phyloP scores from a whole-genome alignment of 2,329 filamentous ascomycete species.

The Aspergillus phoenicis region DNA sequence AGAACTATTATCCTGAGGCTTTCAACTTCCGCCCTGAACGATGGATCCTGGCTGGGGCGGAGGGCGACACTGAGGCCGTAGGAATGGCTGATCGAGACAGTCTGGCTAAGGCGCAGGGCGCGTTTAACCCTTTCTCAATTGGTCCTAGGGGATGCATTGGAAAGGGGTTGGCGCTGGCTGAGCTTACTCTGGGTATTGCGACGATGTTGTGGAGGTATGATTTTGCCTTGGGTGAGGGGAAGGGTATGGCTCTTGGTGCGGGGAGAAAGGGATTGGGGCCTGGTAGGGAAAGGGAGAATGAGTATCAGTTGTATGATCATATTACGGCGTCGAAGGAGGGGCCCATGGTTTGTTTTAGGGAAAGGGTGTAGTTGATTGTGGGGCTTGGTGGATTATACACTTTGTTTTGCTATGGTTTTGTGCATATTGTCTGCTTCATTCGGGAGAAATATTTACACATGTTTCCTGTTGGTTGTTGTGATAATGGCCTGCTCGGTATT shows the following conservation, averaged over 20 bases:
- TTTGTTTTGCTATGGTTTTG: not conserved
- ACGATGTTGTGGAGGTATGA: conserved; percentile 13
- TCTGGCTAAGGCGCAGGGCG: conserved; percentile 5
- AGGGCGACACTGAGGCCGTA: not conserved
- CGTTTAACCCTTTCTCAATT: conserved; percentile 29
- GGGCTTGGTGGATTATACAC: no score
- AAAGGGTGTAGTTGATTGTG: not conserved
- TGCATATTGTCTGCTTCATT: no score
- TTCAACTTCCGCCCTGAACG: conserved; percentile 37
- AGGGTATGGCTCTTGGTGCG: not conserved
- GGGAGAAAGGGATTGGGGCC: not conserved
- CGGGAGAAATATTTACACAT: no score
- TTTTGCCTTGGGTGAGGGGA: not conserved
- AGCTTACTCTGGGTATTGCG: conserved; percentile 28
- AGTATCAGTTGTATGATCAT: conserved; percentile 14
- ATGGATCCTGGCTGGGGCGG: conserved; percentile 29
- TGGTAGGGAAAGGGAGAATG: not conserved
- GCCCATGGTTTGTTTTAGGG: not conserved
- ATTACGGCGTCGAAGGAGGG: conserved; percentile 11
- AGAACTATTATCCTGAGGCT: conserved; percentile 35
- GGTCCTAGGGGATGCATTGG: conserved; percentile 31
- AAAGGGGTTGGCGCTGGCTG: conserved; percentile 27
- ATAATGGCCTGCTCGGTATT: no score
- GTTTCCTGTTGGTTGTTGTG: no score
- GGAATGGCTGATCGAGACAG: not conserved